A percentile compares a stretch with the other conserved stretches of the same genome.
phyloP scores from a whole-genome alignment of 2,329 filamentous ascomycete species.

The Fonsecaea erecta region DNA sequence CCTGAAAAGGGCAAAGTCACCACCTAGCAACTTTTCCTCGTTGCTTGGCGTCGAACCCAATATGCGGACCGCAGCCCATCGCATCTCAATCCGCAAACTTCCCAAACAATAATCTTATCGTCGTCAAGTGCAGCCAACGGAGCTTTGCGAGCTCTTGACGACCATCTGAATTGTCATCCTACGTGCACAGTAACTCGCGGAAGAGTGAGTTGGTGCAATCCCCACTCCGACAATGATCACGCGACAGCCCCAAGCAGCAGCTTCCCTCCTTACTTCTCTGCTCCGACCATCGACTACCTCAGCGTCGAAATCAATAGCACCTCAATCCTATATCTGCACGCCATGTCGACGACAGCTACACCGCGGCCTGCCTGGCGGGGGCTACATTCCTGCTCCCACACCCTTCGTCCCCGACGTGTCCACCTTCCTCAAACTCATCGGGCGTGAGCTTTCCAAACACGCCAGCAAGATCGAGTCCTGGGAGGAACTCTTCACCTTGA shows the following conservation, averaged over 20 bases:
- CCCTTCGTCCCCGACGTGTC: constrained; percentile 57
- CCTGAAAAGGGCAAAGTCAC: not conserved
- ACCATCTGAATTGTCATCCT: not conserved
- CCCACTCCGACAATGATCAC: constrained; percentile 20
- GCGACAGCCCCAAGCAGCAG: constrained; percentile 16
- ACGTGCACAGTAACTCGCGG: not conserved
- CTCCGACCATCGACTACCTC: constrained; percentile 30
- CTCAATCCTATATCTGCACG: constrained; percentile 32
- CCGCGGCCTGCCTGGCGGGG: constrained; percentile 26
- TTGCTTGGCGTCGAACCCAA: constrained; percentile 1
- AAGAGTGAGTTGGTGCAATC: not conserved
- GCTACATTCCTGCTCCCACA: constrained; percentile 68
- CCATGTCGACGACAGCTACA: constrained; percentile 34
- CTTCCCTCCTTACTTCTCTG: constrained; percentile 28
- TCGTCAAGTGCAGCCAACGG: not conserved
- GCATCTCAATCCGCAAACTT: not conserved
- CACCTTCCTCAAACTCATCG: constrained; percentile 90
- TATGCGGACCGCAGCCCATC: not conserved
- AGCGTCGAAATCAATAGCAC: constrained; percentile 3
- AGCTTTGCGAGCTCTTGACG: not conserved
- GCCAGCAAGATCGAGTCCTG: constrained; percentile 85
- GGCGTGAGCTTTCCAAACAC: constrained; percentile 81
- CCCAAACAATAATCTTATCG: not conserved
- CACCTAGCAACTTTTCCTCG: not conserved
- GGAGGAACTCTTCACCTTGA: constrained; percentile 85